Evolutionary conservation across 1,284 basidiomycete genomes (phyloP).

Genomic region (Malassezia sympodialis): DNA sequence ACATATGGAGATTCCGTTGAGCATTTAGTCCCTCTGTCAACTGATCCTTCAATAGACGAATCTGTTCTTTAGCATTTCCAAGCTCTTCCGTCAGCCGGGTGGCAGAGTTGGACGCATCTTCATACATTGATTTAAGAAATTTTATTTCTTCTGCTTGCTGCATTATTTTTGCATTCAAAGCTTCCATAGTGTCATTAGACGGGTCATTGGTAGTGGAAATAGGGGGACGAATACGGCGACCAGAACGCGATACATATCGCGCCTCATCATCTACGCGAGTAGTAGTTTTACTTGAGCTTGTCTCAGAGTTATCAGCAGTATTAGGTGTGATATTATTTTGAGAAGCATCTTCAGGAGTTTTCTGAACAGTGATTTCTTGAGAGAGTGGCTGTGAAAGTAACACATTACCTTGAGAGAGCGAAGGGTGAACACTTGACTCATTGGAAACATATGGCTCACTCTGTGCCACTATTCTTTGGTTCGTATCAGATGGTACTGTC

Average conservation of each 20-base stretch:
- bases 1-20: neutral
- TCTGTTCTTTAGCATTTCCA: neutral
- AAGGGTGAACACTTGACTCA: too few relatives aligned
- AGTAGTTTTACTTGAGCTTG: neutral
- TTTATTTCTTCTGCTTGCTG: conserved; percentile 3
- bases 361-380: too few relatives aligned
- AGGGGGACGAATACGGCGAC: neutral
- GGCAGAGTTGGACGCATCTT: conserved; percentile 7
- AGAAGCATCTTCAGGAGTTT: neutral
- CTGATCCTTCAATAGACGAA: neutral
- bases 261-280: neutral
- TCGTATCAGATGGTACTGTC: neutral
- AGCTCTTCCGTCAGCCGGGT: neutral
- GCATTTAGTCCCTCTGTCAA: neutral
- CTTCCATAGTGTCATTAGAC: neutral
- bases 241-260: neutral
- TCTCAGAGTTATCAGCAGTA: neutral
- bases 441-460: neutral
- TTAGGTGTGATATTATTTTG: neutral
- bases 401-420: too few relatives aligned
- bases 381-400: too few relatives aligned
- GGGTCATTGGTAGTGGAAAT: neutral
- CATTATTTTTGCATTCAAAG: neutral
- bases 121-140: conserved; percentile 5
- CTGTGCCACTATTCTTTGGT: neutral